Evolutionary conservation across 78 protist genomes (phyloP).

Genomic region (Salpingoeca rosetta): DNA sequence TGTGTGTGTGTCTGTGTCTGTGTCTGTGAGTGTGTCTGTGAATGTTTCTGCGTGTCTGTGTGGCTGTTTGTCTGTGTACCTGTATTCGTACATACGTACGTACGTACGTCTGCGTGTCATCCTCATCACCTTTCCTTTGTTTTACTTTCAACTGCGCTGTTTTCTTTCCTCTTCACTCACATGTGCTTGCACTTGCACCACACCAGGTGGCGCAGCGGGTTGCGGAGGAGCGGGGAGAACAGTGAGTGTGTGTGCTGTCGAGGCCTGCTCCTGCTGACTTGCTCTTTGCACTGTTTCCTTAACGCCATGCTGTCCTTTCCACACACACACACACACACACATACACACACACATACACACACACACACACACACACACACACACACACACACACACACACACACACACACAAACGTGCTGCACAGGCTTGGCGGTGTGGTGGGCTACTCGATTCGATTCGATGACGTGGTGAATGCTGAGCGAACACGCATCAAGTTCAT

Average conservation of each 20-base stretch:
- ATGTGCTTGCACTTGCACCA: too few species aligned
- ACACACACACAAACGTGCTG: background rate
- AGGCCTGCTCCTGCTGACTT: background rate
- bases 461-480: conserved; percentile 19
- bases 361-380: too few species aligned
- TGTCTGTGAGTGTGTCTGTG: conserved; percentile 51
- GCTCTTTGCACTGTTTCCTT: background rate
- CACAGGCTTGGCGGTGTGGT: conserved; percentile 14
- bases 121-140: too few species aligned
- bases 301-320: background rate
- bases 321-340: background rate
- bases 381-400: too few species aligned
- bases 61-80: background rate
- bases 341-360: too few species aligned
- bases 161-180: too few species aligned
- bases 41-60: background rate
- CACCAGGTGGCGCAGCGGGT: background rate
- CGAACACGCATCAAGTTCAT: conserved; percentile 65
- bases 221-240: background rate
- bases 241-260: background rate
- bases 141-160: too few species aligned
- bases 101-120: too few species aligned
- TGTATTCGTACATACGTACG: too few species aligned
- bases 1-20: conserved; percentile 60
- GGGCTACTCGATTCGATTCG: conserved; percentile 66